Percentiles rank a stretch among this genome's conserved stretches.
Conservation (phyloP, 805 yeast genomes). For the Hanseniaspora meyeri region DNA sequence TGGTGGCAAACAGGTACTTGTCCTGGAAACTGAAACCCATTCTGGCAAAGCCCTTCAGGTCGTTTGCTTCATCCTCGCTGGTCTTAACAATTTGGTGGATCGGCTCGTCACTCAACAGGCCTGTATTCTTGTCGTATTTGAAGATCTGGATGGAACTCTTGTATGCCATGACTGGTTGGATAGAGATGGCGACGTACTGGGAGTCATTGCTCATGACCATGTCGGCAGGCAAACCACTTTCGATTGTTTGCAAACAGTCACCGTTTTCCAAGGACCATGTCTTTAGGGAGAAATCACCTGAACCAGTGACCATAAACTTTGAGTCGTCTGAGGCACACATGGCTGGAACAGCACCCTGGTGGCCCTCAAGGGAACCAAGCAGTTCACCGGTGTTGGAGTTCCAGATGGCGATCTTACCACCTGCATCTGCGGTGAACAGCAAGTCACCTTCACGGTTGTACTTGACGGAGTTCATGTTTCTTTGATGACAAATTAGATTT, state of each 20-base stretch:
- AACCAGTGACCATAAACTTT: slow-evolving; percentile 68
- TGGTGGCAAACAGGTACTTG: slow-evolving; percentile 68
- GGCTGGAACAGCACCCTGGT: slow-evolving; percentile 90
- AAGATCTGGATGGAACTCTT: slow-evolving; percentile 64
- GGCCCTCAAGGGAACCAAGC: slow-evolving; percentile 81
- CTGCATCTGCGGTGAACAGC: slow-evolving; percentile 84
- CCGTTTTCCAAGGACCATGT: slow-evolving; percentile 81
- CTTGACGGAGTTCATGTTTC: slow-evolving; percentile 92
- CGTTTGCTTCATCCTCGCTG: slow-evolving; percentile 26
- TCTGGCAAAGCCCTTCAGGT: slow-evolving; percentile 2
- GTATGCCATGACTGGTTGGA: slow-evolving; percentile 87
- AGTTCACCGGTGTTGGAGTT: slow-evolving; percentile 92
- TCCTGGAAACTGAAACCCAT: slow-evolving; percentile 68
- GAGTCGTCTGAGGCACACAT: slow-evolving; percentile 70
- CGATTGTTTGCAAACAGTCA: slow-evolving; percentile 58
- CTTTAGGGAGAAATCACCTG: slow-evolving; percentile 77
- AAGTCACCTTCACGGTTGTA: slow-evolving; percentile 93
- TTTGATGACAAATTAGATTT: slow-evolving; percentile 85
- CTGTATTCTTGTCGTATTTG: slow-evolving; percentile 36
- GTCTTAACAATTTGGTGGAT: background rate
- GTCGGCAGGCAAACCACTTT: slow-evolving; percentile 59
- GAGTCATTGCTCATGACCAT: slow-evolving; percentile 76
- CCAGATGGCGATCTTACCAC: slow-evolving; percentile 83
- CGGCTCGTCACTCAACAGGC: slow-evolving; percentile 25
- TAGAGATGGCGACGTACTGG: slow-evolving; percentile 54